Percentiles rank a stretch among this genome's conserved stretches.
phyloP scores from a whole-genome alignment of 768 basidiomycete species.

The Tricholoma sp. region DNA sequence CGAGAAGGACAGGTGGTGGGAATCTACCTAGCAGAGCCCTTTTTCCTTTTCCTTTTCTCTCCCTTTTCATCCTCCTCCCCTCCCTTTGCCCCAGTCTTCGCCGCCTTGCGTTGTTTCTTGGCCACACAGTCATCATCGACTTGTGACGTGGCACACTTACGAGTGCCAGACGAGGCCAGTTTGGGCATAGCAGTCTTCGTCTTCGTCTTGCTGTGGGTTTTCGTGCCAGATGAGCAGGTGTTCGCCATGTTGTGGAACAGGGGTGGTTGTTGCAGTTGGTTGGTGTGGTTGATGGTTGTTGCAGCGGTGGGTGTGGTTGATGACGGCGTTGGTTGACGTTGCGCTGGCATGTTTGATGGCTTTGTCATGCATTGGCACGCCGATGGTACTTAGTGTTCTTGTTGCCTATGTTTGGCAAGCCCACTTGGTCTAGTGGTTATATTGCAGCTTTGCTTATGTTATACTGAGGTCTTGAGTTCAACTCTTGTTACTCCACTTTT shows the following conservation, averaged over 20 bases:
- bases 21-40: not conserved
- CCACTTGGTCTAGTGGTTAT: too few species aligned
- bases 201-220: not conserved
- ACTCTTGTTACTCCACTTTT: too few species aligned
- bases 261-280: too few species aligned
- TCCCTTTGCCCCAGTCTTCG: too few species aligned
- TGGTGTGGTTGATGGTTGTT: too few species aligned
- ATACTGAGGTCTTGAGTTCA: too few species aligned
- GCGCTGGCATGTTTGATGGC: too few species aligned
- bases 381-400: too few species aligned
- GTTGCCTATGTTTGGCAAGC: too few species aligned
- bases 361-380: too few species aligned
- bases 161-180: not conserved
- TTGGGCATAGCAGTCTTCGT: not conserved
- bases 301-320: too few species aligned
- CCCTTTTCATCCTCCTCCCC: not conserved
- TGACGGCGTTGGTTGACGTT: not conserved
- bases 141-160: not conserved
- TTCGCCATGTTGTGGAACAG: not conserved
- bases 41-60: not conserved
- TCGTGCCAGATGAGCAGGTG: not conserved
- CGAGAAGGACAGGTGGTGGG: not conserved
- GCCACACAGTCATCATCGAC: not conserved
- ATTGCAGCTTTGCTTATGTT: too few species aligned
- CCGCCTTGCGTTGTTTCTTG: not conserved